Evolutionary conservation across 257 asterid species (phyloP).

Genomic region (Buddleja alternifolia): DNA sequence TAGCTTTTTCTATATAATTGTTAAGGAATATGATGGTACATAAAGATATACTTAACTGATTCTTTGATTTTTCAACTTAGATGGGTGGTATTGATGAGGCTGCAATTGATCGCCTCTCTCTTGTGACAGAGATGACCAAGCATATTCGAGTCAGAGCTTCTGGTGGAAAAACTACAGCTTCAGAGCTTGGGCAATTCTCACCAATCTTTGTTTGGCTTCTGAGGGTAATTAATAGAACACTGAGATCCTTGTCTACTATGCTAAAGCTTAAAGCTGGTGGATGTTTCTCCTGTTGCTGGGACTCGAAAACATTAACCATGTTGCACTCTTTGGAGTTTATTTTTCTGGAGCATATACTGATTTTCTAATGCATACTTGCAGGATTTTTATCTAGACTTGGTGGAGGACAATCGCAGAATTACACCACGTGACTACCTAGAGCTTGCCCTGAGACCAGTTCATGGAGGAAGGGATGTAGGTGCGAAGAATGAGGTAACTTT

Average conservation of each 20-base stretch:
- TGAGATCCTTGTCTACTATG: not conserved
- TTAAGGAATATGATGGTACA: conserved; percentile 11
- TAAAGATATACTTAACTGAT: conserved; percentile 12
- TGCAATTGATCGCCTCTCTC: conserved; percentile 96
- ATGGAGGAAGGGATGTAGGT: conserved; percentile 75
- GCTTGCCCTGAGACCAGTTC: conserved; percentile 81
- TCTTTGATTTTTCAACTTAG: conserved; percentile 44
- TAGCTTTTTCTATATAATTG: not conserved
- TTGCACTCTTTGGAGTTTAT: conserved; percentile 7
- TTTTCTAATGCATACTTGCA: conserved; percentile 36
- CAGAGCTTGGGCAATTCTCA: conserved; percentile 95
- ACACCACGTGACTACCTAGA: conserved; percentile 99
- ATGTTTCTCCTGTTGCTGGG: conserved; percentile 1
- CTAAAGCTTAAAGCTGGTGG: not conserved
- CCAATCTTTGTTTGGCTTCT: conserved; percentile 98
- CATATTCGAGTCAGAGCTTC: conserved; percentile 97
- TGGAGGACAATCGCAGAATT: conserved; percentile 82
- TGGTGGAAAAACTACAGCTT: conserved; percentile 77
- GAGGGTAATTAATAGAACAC: conserved; percentile 60
- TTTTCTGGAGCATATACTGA: conserved; percentile 8
- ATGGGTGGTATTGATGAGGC: conserved; percentile 99
- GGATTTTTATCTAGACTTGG: conserved; percentile 94
- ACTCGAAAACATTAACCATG: conserved; percentile 5
- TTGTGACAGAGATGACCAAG: conserved; percentile 99
- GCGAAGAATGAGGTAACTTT: conserved; percentile 87